Evolutionary conservation across 208 protist species (phyloP).

Genomic region (Crithidia expoeki): DNA sequence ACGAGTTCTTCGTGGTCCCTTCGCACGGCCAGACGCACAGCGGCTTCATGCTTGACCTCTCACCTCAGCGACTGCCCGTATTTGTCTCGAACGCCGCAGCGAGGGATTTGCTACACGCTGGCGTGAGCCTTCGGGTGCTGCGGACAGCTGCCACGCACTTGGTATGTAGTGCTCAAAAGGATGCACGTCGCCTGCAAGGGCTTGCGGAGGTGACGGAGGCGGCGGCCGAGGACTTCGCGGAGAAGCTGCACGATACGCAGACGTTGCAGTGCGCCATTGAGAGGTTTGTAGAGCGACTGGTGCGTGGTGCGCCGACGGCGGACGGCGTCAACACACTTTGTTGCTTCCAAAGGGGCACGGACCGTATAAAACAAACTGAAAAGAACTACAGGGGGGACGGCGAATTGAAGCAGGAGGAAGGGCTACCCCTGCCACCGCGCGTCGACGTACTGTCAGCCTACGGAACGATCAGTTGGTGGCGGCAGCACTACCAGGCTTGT

Average conservation of each 20-base stretch:
- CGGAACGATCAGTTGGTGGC: constrained; percentile 55
- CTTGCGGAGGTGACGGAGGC: constrained; percentile 24
- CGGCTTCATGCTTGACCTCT: constrained; percentile 69
- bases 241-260: constrained; percentile 36
- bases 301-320: constrained; percentile 20
- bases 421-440: constrained; percentile 33
- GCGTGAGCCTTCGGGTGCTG: constrained; percentile 74
- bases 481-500: constrained; percentile 59
- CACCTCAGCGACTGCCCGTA: constrained; percentile 64
- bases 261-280: constrained; percentile 32
- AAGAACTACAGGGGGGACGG: neutral
- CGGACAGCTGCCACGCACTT: constrained; percentile 67
- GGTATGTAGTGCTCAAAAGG: constrained; percentile 32
- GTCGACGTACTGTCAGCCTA: constrained; percentile 47
- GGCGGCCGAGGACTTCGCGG: constrained; percentile 33
- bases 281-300: constrained; percentile 26
- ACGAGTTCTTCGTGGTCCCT: constrained; percentile 89
- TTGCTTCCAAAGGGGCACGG: neutral
- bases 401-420: neutral
- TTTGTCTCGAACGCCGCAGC: constrained; percentile 71
- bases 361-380: neutral
- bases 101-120: constrained; percentile 56
- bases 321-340: neutral
- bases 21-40: constrained; percentile 59
- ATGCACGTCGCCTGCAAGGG: constrained; percentile 30